Conservation (phyloP, 495 filamentous ascomycete genomes). For the Aspergillus bridgeri region DNA sequence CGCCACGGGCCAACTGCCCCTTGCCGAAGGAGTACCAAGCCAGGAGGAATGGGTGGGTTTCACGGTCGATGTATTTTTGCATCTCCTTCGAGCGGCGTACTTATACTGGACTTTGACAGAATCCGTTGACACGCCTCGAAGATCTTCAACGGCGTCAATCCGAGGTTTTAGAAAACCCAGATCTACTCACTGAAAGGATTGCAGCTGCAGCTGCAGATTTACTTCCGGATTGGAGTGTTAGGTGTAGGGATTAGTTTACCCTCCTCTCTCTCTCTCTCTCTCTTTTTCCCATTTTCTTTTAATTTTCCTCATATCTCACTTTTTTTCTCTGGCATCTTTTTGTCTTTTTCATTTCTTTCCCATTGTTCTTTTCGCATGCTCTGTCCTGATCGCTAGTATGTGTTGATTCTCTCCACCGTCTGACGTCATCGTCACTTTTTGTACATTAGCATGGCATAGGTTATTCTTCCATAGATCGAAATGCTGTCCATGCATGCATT, state of each 20-base stretch:
- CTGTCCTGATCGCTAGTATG: neutral
- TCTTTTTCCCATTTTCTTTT: neutral
- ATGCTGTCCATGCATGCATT: neutral
- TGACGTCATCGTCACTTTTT: neutral
- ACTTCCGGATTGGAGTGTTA: neutral
- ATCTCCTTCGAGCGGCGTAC: conserved; percentile 52
- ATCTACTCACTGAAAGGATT: conserved; percentile 17
- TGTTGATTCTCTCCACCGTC: neutral
- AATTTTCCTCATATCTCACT: neutral
- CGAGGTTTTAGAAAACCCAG: conserved; percentile 47
- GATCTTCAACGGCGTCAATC: conserved; percentile 62
- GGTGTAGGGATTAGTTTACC: neutral
- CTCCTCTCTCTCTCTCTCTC: neutral
- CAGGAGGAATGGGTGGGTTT: conserved; percentile 89
- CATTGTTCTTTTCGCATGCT: neutral
- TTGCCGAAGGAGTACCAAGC: conserved; percentile 74
- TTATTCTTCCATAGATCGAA: conserved; percentile 1
- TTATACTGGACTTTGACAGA: conserved; percentile 63
- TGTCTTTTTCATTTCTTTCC: neutral
- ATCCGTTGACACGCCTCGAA: conserved; percentile 66
- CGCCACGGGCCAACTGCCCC: conserved; percentile 50
- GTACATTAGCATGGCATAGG: neutral
- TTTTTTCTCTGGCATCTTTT: neutral
- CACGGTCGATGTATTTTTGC: conserved; percentile 51
- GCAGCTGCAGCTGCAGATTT: neutral